phyloP scores from a whole-genome alignment of 2,329 filamentous ascomycete species.

The Microthyrium microscopicum region DNA sequence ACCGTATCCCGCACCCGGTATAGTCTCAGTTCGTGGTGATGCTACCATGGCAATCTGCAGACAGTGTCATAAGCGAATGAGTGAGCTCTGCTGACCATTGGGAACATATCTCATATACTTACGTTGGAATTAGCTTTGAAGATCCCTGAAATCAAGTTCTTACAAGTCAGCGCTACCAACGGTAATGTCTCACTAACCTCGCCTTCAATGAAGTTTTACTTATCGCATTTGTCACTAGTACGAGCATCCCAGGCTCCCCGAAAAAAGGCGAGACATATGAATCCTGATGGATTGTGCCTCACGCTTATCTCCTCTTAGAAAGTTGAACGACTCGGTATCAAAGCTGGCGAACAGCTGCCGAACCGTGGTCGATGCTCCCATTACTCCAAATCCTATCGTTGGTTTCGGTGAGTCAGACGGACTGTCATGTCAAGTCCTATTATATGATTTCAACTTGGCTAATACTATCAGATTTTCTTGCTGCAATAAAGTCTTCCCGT shows the following conservation, averaged over 20 bases:
- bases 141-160: conserved; percentile 62
- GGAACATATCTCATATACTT: neutral
- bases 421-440: no score
- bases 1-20: conserved; percentile 40
- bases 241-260: conserved; percentile 15
- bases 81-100: conserved; percentile 18
- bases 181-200: conserved; percentile 15
- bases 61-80: conserved; percentile 65
- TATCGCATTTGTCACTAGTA: conserved; percentile 7
- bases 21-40: conserved; percentile 59
- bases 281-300: conserved; percentile 5
- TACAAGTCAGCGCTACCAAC: conserved; percentile 42
- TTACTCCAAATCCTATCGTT: conserved; percentile 38
- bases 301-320: conserved; percentile 13
- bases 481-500: conserved; percentile 39
- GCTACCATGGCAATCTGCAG: conserved; percentile 59
- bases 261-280: conserved; percentile 13
- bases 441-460: neutral
- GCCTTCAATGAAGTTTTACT: neutral
- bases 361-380: conserved; percentile 35
- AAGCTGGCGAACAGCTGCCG: conserved; percentile 36
- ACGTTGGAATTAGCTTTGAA: conserved; percentile 37
- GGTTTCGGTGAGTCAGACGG: conserved; percentile 34
- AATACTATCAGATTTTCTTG: conserved; percentile 32
- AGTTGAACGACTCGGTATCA: conserved; percentile 37